These are phyloP conservation scores for Candida tammaniensis DNA, from an alignment of 805 yeast species.

Conservation along the genomic window DNA sequence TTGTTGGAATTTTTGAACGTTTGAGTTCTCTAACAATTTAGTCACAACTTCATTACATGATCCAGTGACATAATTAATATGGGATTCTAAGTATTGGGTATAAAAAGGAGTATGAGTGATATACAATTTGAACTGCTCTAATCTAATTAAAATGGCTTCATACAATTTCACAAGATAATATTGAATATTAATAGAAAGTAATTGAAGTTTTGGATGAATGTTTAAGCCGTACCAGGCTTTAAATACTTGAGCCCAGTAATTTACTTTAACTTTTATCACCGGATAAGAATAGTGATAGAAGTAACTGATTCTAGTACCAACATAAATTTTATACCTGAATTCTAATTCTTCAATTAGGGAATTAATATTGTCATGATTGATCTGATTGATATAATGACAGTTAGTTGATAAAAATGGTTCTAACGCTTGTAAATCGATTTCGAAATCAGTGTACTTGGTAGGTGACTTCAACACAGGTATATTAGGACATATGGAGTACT, in stretches of 20 bases:
- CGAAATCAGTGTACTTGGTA: neutral
- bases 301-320: conserved; percentile 8
- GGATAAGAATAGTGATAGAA: conserved; percentile 10
- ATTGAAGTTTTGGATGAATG: neutral
- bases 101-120: conserved; percentile 5
- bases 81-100: conserved; percentile 4
- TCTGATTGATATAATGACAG: conserved; percentile 10
- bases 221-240: neutral
- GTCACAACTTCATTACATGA: conserved; percentile 1
- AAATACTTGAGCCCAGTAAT: neutral
- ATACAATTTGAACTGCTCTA: conserved; percentile 1
- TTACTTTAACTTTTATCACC: conserved; percentile 7
- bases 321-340: conserved; percentile 12
- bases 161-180: neutral
- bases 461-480: conserved; percentile 2
- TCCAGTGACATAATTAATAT: neutral
- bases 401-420: conserved; percentile 7
- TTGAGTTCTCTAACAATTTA: conserved; percentile 12
- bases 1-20: conserved; percentile 18
- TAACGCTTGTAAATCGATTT: conserved; percentile 2
- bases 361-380: conserved; percentile 13
- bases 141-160: neutral
- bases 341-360: conserved; percentile 8
- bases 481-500: conserved; percentile 7
- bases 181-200: neutral